These are phyloP conservation scores for Trypanosoma platydactyli DNA, from an alignment of 208 protist species.

Conservation along the genomic window DNA sequence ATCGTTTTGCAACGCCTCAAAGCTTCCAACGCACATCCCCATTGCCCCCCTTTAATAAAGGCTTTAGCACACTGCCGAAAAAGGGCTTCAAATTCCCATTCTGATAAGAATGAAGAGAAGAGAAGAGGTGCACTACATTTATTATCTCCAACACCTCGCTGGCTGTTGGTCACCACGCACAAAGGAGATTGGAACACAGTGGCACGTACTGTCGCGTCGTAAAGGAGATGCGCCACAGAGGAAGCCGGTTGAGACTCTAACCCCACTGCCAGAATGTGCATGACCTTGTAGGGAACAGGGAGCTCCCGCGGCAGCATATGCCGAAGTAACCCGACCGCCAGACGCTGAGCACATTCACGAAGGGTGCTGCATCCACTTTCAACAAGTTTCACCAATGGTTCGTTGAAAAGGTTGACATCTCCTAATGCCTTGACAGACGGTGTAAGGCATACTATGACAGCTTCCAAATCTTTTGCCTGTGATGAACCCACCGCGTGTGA, in stretches of 20 bases:
- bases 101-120: too few species aligned
- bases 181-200: background rate
- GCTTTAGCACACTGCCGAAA: constrained; percentile 14
- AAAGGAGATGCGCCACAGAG: constrained; percentile 10
- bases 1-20: constrained; percentile 14
- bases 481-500: background rate
- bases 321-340: background rate
- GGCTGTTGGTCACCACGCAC: background rate
- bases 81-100: background rate
- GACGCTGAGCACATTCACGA: constrained; percentile 8
- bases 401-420: constrained; percentile 23
- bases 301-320: constrained; percentile 10
- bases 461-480: constrained; percentile 11
- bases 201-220: constrained; percentile 4
- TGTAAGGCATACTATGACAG: constrained; percentile 11
- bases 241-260: background rate
- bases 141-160: background rate
- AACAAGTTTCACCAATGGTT: constrained; percentile 7
- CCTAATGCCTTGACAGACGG: constrained; percentile 9
- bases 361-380: background rate
- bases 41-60: constrained; percentile 16
- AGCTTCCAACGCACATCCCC: constrained; percentile 19
- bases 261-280: constrained; percentile 19
- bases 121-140: background rate
- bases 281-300: constrained; percentile 8